Percentiles rank a stretch among this genome's conserved stretches.
These are phyloP conservation scores for Dovyalis caffra DNA, from an alignment of 345 rosid species.

Conservation along the genomic window DNA sequence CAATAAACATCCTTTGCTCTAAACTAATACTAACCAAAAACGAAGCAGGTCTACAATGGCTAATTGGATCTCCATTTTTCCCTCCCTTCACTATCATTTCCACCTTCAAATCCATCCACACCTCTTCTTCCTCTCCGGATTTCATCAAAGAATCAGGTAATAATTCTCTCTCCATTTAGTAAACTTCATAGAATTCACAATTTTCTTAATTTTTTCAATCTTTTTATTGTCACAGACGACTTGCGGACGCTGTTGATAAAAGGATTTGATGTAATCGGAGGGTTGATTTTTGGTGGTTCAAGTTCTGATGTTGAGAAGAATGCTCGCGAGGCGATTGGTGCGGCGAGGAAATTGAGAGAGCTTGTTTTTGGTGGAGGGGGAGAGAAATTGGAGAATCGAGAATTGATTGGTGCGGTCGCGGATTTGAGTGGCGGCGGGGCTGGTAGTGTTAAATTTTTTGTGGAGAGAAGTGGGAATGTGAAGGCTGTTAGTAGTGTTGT, in stretches of 20 bases:
- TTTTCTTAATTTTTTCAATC: not conserved
- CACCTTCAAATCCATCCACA: constrained; percentile 67
- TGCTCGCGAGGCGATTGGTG: constrained; percentile 51
- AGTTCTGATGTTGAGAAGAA: constrained; percentile 40
- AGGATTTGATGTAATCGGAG: constrained; percentile 81
- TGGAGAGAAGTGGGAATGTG: constrained; percentile 29
- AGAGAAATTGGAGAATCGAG: constrained; percentile 25
- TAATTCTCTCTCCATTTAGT: constrained; percentile 13
- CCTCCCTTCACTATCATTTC: constrained; percentile 74
- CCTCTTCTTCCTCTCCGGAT: constrained; percentile 44
- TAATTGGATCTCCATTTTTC: constrained; percentile 77
- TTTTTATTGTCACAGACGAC: constrained; percentile 54
- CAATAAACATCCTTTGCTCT: constrained; percentile 52
- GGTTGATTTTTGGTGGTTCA: constrained; percentile 37
- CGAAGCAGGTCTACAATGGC: constrained; percentile 76
- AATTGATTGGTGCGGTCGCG: constrained; percentile 64
- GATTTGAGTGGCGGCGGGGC: constrained; percentile 35
- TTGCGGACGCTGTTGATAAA: constrained; percentile 54
- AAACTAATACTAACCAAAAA: constrained; percentile 40
- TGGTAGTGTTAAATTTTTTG: constrained; percentile 51
- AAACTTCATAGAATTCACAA: not conserved
- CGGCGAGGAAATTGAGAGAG: constrained; percentile 53
- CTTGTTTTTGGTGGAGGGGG: constrained; percentile 42
- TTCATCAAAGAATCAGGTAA: constrained; percentile 75
- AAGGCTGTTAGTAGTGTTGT: constrained; percentile 48